phyloP scores from a whole-genome alignment of 148 eudicot genomes.

The Salicornia ramosissima region DNA sequence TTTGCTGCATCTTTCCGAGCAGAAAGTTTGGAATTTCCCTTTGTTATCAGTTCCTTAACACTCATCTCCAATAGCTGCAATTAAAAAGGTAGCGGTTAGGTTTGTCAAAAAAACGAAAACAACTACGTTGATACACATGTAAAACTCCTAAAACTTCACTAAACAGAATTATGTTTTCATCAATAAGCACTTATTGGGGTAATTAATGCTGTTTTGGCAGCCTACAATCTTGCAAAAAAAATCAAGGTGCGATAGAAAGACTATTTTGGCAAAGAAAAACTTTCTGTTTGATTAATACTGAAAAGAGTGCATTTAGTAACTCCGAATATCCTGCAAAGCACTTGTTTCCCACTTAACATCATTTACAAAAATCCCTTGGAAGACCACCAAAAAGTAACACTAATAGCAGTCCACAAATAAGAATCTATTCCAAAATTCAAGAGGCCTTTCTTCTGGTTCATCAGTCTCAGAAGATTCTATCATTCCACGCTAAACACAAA shows the following conservation, averaged over 20 bases:
- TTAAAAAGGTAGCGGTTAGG: neutral
- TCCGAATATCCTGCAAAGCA: neutral
- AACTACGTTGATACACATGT: neutral
- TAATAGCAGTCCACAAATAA: neutral
- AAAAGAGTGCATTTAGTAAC: neutral
- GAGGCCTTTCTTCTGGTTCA: neutral
- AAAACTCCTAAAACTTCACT: neutral
- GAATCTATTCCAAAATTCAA: neutral
- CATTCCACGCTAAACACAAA: neutral
- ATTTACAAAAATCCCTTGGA: neutral
- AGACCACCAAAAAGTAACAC: neutral
- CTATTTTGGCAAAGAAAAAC: neutral
- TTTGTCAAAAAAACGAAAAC: neutral
- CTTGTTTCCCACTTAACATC: too few relatives aligned
- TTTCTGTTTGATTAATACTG: neutral
- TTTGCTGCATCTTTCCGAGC: conserved; percentile 43
- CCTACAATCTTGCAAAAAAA: neutral
- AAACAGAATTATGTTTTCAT: neutral
- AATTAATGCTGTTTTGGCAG: neutral
- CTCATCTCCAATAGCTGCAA: conserved; percentile 52
- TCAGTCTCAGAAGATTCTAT: neutral
- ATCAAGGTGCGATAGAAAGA: neutral
- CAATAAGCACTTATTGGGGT: neutral
- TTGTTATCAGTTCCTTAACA: conserved; percentile 43
- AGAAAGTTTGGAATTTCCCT: conserved; percentile 46